Evolutionary conservation across 2,329 filamentous ascomycete species (phyloP).

Genomic region (Penicillium hesseltinei): DNA sequence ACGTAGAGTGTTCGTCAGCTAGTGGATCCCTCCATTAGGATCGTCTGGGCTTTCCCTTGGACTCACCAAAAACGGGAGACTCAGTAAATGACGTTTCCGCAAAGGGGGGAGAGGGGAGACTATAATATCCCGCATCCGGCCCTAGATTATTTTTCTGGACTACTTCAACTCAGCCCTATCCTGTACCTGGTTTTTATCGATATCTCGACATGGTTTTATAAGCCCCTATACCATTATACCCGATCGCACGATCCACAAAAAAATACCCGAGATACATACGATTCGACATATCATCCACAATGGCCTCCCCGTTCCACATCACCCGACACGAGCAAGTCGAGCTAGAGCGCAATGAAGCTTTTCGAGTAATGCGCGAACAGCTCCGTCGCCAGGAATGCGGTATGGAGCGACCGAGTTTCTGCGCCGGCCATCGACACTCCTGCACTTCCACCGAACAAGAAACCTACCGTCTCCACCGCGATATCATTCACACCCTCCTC

Average conservation of each 20-base stretch:
- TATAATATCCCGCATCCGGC: slow-evolving; percentile 25
- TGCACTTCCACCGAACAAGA: slow-evolving; percentile 34
- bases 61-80: slow-evolving; percentile 12
- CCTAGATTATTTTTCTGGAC: slow-evolving; percentile 5
- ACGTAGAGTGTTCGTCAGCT: slow-evolving; percentile 24
- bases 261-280: not conserved
- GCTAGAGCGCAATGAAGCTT: slow-evolving; percentile 37
- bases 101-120: slow-evolving; percentile 16
- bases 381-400: slow-evolving; percentile 37
- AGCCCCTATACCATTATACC: not conserved
- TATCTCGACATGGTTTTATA: slow-evolving; percentile 17
- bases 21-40: slow-evolving; percentile 24
- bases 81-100: slow-evolving; percentile 26
- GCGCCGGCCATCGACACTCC: slow-evolving; percentile 33
- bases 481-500: slow-evolving; percentile 58
- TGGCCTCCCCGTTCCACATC: slow-evolving; percentile 36
- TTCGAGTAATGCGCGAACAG: slow-evolving; percentile 34
- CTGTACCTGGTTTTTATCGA: not conserved
- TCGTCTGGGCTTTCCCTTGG: slow-evolving; percentile 18
- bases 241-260: not conserved
- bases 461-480: slow-evolving; percentile 52
- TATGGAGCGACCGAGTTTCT: slow-evolving; percentile 40
- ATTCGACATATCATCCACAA: slow-evolving; percentile 8
- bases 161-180: not conserved
- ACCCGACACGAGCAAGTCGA: slow-evolving; percentile 30